Percentiles rank a stretch among this genome's conserved stretches.
Evolutionary conservation across 2,329 filamentous ascomycete genomes (phyloP).

Genomic region (Colletotrichum sp.): DNA sequence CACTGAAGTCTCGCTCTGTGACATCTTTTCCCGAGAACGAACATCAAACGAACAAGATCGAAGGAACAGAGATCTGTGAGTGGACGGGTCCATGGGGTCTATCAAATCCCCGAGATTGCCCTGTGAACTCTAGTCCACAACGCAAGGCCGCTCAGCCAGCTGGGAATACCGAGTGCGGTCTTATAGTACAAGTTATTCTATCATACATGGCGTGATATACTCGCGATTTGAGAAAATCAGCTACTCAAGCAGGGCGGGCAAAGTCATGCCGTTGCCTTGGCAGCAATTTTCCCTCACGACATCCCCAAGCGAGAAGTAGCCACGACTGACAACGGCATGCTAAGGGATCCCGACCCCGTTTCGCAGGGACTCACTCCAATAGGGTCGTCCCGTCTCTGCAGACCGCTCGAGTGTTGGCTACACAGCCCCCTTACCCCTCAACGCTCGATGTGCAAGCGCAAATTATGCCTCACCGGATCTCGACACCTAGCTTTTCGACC

Average conservation of each 20-base stretch:
- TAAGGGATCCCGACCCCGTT: neutral
- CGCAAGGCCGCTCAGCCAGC: neutral
- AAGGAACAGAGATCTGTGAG: neutral
- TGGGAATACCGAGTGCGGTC: neutral
- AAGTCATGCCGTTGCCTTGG: neutral
- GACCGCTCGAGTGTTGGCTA: neutral
- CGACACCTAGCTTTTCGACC: conserved; percentile 76
- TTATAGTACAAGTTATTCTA: conserved; percentile 17
- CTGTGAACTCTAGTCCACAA: neutral
- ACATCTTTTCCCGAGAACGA: neutral
- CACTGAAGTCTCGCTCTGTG: neutral
- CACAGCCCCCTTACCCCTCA: conserved; percentile 22
- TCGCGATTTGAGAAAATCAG: neutral
- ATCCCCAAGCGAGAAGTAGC: neutral
- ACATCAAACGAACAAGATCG: conserved; percentile 1
- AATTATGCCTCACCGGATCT: conserved; percentile 58
- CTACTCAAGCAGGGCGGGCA: neutral
- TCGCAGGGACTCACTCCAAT: neutral
- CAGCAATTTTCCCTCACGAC: neutral
- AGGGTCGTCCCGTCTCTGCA: conserved; percentile 11
- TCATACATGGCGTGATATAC: conserved; percentile 9
- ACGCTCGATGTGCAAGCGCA: neutral
- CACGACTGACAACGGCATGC: neutral
- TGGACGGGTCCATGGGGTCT: neutral
- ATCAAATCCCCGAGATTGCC: neutral